These are phyloP conservation scores for Dacryopinax spathularia DNA, from an alignment of 768 basidiomycete genomes.

Conservation along the genomic window DNA sequence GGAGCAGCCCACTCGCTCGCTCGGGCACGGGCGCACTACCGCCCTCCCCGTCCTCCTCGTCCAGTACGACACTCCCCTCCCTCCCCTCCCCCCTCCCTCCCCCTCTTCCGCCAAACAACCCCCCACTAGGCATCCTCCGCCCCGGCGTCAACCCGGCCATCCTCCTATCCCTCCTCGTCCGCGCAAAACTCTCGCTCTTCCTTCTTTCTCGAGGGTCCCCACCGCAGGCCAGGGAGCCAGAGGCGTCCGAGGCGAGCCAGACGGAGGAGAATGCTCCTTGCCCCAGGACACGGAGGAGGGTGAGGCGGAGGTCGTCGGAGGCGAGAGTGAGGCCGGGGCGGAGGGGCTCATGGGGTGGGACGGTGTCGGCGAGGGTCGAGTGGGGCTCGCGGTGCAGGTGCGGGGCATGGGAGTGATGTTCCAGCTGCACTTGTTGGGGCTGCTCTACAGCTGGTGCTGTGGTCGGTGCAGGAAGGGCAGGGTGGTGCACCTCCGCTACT, in stretches of 20 bases:
- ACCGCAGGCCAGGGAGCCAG: conserved; percentile 6
- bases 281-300: conserved; percentile 42
- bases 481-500: background rate
- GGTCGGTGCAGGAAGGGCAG: background rate
- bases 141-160: conserved; percentile 11
- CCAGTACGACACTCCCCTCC: conserved; percentile 8
- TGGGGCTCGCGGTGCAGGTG: background rate
- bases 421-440: background rate
- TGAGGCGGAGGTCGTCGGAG: conserved; percentile 7
- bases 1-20: conserved; percentile 27
- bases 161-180: conserved; percentile 8
- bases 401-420: background rate
- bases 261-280: conserved; percentile 63
- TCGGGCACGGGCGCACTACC: background rate
- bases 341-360: background rate
- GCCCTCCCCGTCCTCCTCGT: conserved; percentile 13
- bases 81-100: background rate
- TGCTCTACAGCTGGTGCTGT: background rate
- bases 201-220: conserved; percentile 6
- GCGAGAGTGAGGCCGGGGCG: background rate
- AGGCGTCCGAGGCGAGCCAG: conserved; percentile 50
- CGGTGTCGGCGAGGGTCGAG: background rate
- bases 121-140: background rate
- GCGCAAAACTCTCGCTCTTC: conserved; percentile 10
- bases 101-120: conserved; percentile 2